These are phyloP conservation scores for Russula vinacea DNA, from an alignment of 768 basidiomycete genomes.

Conservation along the genomic window DNA sequence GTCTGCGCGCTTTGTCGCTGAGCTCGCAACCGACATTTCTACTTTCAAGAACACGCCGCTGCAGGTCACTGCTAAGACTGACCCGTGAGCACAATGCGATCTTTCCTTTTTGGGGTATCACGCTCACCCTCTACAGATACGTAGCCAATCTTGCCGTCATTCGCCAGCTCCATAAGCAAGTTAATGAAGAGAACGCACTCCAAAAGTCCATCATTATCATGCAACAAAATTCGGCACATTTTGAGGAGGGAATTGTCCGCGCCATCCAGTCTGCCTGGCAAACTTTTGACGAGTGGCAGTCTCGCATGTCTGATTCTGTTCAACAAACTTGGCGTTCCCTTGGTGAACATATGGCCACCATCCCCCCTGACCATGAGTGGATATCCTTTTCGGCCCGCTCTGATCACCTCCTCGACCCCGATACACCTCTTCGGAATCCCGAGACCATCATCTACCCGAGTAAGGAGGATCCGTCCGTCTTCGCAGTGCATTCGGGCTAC, in stretches of 20 bases:
- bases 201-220: slow-evolving; percentile 98
- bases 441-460: slow-evolving; percentile 78
- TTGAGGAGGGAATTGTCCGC: slow-evolving; percentile 94
- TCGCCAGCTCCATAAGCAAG: slow-evolving; percentile 84
- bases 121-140: slow-evolving; percentile 42
- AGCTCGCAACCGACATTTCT: slow-evolving; percentile 84
- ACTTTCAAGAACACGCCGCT: slow-evolving; percentile 94
- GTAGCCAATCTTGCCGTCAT: slow-evolving; percentile 68
- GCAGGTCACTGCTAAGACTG: slow-evolving; percentile 69
- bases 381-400: slow-evolving; percentile 89
- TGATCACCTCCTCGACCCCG: slow-evolving; percentile 94
- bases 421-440: slow-evolving; percentile 86
- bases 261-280: slow-evolving; percentile 96
- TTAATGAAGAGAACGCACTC: slow-evolving; percentile 95
- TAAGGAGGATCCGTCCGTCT: slow-evolving; percentile 84
- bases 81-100: slow-evolving; percentile 63
- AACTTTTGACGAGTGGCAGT: slow-evolving; percentile 92
- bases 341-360: slow-evolving; percentile 67
- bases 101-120: slow-evolving; percentile 20
- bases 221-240: slow-evolving; percentile 95
- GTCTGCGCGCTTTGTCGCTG: slow-evolving; percentile 80
- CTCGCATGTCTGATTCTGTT: slow-evolving; percentile 69
- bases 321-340: slow-evolving; percentile 74
- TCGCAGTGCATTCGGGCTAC: slow-evolving; percentile 82
- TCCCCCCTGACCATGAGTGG: slow-evolving; percentile 91